phyloP scores from a whole-genome alignment of 2,329 filamentous ascomycete species.

The Scedosporium minutisporum region DNA sequence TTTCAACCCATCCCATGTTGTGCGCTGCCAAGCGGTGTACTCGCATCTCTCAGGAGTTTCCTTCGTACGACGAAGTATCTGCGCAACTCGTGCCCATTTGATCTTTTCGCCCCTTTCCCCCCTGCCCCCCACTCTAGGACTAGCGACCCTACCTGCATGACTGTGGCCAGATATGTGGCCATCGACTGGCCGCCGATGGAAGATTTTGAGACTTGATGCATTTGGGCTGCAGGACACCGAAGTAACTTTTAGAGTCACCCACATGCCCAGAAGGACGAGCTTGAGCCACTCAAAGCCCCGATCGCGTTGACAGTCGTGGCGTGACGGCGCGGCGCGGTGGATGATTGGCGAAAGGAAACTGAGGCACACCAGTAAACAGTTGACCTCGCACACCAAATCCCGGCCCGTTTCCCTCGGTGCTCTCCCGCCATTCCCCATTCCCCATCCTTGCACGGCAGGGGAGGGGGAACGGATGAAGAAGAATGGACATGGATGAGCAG shows the following conservation, averaged over 20 bases:
- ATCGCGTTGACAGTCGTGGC: conserved; percentile 4
- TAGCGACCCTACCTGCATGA: conserved; percentile 4
- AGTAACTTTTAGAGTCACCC: background rate
- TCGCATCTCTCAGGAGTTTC: no score
- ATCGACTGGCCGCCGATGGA: conserved; percentile 5
- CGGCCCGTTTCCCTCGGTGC: background rate
- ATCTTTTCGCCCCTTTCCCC: background rate
- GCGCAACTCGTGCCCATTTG: no score
- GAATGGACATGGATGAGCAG: background rate
- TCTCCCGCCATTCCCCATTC: background rate
- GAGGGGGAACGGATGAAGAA: background rate
- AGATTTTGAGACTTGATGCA: conserved; percentile 3
- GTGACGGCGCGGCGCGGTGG: conserved; percentile 3
- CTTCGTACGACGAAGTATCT: no score
- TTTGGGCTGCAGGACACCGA: background rate
- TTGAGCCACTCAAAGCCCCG: background rate
- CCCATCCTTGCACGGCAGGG: background rate
- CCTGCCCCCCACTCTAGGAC: background rate
- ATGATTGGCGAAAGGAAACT: background rate
- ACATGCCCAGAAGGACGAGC: background rate
- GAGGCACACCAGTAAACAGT: no score
- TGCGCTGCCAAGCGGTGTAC: no score
- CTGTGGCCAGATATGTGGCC: background rate
- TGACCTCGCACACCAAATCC: background rate
- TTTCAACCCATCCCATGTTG: no score